Base-by-base conservation (phyloP, 2,329 filamentous ascomycete genomes). In the Talaromyces islandicus region DNA sequence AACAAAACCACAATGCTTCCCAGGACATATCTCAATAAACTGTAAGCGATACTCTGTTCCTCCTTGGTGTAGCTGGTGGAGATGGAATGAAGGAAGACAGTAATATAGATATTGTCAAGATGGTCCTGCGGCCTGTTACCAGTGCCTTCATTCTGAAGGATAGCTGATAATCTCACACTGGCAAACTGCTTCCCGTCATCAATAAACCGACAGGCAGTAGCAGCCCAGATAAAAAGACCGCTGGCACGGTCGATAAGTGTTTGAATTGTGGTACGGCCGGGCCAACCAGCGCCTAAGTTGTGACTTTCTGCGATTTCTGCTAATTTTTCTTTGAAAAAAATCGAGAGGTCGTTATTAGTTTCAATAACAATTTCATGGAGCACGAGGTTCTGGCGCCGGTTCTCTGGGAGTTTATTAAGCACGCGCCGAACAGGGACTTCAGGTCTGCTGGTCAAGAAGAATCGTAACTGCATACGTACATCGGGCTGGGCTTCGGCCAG, bases 191-290 rank as follows among this genome's bases (percentile, higher is more conserved):
- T 27, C 29, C 63, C 56, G 21, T 66, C 60, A 54, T 48, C 29
- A 30, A 67, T 65, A 38, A 66, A 69, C 4, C 66, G 64, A 48
- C 63, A 70, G 4, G 59, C 30, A 14, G 67, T 69, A 59, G 67
- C 55, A n/a, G 71, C 71, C 64, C 65, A 71, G 43, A 73, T 73
- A 58, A 74, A 74, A 4, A 71, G 52, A 6, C 67, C 63, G n/a
- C 55, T 59, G 4, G 69, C 56, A n/a, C 52, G 61, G n/a, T 63
- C 51, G 38, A 70, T 65, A 6, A 74, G 56, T 10, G 46, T 46
- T 24, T 54, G 32, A 41, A 66, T 62, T 29, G 35, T 56, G 17
- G 60, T 46, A 11, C 59, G 30, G 6, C 53, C 56, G 2, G 57
- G 61, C 57, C 60, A 62, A 7, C n/a, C 38, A 29, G 57, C 38